These are phyloP conservation scores for Cryptomeria japonica DNA, from an alignment of 75 land plant species.

Conservation along the genomic window DNA sequence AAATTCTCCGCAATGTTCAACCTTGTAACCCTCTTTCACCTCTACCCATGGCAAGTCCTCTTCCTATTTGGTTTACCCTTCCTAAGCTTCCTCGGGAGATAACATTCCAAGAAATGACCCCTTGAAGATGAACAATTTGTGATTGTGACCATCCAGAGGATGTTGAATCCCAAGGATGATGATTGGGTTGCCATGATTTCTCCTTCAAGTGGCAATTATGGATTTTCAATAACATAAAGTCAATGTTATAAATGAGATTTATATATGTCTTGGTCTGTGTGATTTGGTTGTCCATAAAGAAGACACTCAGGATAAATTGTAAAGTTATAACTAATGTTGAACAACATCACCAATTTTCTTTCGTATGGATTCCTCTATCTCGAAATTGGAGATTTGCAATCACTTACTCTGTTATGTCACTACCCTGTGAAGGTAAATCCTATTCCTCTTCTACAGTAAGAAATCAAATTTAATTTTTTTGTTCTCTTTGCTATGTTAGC, in stretches of 20 bases:
- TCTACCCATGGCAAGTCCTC: no score
- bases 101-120: no score
- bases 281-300: not conserved
- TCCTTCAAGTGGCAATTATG: constrained; percentile 54
- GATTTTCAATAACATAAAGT: not conserved
- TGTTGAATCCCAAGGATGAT: constrained; percentile 33
- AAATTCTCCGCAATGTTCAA: no score
- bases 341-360: constrained; percentile 50
- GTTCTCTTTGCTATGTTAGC: no score
- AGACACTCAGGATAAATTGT: not conserved
- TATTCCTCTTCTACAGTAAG: not conserved
- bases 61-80: no score
- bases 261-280: not conserved
- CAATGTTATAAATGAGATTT: not conserved
- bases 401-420: constrained; percentile 72
- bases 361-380: constrained; percentile 22
- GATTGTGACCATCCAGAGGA: constrained; percentile 55
- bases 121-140: constrained; percentile 53
- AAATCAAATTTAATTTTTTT: not conserved
- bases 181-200: constrained; percentile 79
- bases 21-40: no score
- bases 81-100: no score
- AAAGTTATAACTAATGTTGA: not conserved
- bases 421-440: constrained; percentile 85
- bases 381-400: constrained; percentile 63